phyloP scores from a whole-genome alignment of 345 rosid genomes.

The Gossypium thurberi region DNA sequence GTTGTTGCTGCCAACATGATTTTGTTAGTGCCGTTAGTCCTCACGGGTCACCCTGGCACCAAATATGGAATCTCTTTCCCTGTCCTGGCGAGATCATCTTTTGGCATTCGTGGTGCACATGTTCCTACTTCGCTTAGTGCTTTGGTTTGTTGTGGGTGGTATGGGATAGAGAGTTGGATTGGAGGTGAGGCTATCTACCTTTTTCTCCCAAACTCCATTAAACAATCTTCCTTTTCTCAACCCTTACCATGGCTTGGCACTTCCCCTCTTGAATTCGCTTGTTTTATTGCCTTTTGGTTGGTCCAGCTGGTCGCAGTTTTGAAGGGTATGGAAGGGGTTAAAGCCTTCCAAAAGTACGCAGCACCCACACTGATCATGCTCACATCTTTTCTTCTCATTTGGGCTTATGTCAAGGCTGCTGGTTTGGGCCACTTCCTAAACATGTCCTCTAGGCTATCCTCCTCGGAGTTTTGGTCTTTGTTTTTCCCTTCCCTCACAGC shows the following conservation, averaged over 20 bases:
- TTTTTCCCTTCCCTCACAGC: constrained; percentile 93
- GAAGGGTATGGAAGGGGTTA: constrained; percentile 83
- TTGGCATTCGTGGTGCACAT: constrained; percentile 79
- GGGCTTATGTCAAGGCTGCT: constrained; percentile 80
- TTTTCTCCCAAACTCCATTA: constrained; percentile 60
- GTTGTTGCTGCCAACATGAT: constrained; percentile 76
- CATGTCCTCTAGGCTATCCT: constrained; percentile 53
- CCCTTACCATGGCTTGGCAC: constrained; percentile 69
- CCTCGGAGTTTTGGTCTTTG: constrained; percentile 75
- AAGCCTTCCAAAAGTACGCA: constrained; percentile 67
- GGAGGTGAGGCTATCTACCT: constrained; percentile 93
- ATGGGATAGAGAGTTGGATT: constrained; percentile 97
- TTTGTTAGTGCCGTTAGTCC: constrained; percentile 54
- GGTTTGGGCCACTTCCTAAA: constrained; percentile 75
- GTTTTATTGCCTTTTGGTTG: constrained; percentile 73
- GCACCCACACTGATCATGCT: constrained; percentile 69
- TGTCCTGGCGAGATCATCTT: constrained; percentile 73
- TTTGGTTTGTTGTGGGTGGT: constrained; percentile 93
- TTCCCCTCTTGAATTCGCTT: constrained; percentile 70
- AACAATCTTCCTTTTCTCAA: constrained; percentile 37
- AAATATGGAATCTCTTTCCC: constrained; percentile 81
- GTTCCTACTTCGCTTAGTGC: constrained; percentile 81
- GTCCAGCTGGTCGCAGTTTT: constrained; percentile 62
- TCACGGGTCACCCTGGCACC: constrained; percentile 81
- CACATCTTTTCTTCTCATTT: constrained; percentile 55